A percentile compares a stretch with the other conserved stretches of the same genome.
These are phyloP conservation scores for Phytophthora melonis DNA, from an alignment of 352 stramenopile genomes.

Conservation along the genomic window DNA sequence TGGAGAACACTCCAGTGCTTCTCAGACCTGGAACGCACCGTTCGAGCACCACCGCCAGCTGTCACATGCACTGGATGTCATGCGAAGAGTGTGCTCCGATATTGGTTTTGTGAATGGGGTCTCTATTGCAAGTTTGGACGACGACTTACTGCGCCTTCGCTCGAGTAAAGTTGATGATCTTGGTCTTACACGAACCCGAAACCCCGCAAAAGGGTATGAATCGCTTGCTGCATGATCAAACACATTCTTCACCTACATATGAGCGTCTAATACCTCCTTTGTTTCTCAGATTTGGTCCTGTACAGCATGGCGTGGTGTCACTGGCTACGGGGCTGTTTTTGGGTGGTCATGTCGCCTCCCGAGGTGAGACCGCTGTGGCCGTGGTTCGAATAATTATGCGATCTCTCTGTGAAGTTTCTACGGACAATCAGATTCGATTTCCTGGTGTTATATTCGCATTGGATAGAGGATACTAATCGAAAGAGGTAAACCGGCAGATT, in stretches of 20 bases:
- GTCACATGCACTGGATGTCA: background rate
- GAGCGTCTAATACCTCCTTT: background rate
- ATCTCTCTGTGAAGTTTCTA: conserved; percentile 3
- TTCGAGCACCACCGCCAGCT: background rate
- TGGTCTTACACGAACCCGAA: conserved; percentile 5
- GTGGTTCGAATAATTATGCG: conserved; percentile 9
- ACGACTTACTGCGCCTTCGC: conserved; percentile 6
- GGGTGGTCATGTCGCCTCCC: background rate
- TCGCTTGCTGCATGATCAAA: background rate
- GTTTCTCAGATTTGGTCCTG: background rate
- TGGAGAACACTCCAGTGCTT: background rate
- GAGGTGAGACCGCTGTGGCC: background rate
- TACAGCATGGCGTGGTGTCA: conserved; percentile 13
- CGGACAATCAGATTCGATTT: conserved; percentile 14
- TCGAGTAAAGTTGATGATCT: conserved; percentile 9
- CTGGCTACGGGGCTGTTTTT: conserved; percentile 12
- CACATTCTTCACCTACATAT: background rate
- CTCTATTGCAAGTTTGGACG: conserved; percentile 10
- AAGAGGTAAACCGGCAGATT: conserved; percentile 11
- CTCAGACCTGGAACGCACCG: conserved; percentile 3
- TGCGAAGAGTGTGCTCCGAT: conserved; percentile 5
- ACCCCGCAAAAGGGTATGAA: conserved; percentile 8
- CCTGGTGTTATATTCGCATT: conserved; percentile 13
- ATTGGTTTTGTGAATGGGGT: conserved; percentile 14
- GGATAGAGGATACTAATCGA: conserved; percentile 22